A percentile compares a stretch with the other conserved stretches of the same genome.
Conservation (phyloP, 2,329 filamentous ascomycete genomes). For the Ilyonectria destructans region DNA sequence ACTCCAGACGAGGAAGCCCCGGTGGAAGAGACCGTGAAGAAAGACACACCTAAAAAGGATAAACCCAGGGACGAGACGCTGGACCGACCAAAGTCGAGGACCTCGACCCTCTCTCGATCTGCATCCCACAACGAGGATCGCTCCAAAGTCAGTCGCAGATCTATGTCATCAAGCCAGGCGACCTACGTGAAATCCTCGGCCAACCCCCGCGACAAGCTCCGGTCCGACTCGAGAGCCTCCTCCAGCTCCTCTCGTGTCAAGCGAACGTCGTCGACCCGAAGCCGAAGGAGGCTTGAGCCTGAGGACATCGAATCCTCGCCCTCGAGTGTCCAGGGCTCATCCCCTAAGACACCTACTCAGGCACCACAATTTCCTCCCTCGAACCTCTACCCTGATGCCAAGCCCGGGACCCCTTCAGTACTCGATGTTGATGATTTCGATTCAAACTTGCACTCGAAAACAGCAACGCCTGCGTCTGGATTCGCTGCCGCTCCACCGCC, state of each 20-base stretch:
- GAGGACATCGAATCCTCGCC: constrained; percentile 63
- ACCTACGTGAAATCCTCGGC: constrained; percentile 64
- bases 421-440: constrained; percentile 57
- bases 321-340: constrained; percentile 69
- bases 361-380: constrained; percentile 65
- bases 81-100: constrained; percentile 61
- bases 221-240: constrained; percentile 54
- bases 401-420: constrained; percentile 55
- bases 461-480: constrained; percentile 57
- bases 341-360: constrained; percentile 74
- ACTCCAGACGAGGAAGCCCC: constrained; percentile 31
- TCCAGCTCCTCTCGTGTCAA: constrained; percentile 56
- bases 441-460: constrained; percentile 54
- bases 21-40: constrained; percentile 30
- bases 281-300: constrained; percentile 55
- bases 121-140: constrained; percentile 65
- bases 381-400: constrained; percentile 59
- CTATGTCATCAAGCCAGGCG: constrained; percentile 72
- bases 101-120: constrained; percentile 62
- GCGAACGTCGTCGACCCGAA: constrained; percentile 59
- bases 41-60: constrained; percentile 35
- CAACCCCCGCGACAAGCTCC: constrained; percentile 56
- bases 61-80: constrained; percentile 49
- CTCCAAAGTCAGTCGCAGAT: constrained; percentile 69
- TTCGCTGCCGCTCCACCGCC: constrained; percentile 63